Evolutionary conservation across 768 basidiomycete genomes (phyloP).

Genomic region (Lactifluus hygrophoroides): DNA sequence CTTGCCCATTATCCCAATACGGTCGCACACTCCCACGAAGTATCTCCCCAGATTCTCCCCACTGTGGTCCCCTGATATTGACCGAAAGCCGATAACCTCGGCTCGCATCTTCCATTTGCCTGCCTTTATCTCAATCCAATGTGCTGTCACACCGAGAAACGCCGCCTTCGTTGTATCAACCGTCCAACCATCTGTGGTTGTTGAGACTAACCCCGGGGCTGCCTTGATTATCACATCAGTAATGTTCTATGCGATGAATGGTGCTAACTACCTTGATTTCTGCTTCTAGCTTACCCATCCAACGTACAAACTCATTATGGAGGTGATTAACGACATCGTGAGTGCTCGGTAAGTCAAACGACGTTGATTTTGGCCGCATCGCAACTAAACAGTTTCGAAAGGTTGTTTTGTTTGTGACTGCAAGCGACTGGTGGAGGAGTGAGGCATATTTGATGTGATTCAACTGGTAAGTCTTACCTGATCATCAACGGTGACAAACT

Average conservation of each 20-base stretch:
- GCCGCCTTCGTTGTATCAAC: not conserved
- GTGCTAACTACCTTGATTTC: not conserved
- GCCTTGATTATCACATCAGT: not conserved
- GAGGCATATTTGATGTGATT: not conserved
- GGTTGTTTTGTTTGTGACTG: not conserved
- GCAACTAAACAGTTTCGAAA: not conserved
- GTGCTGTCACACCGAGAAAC: not conserved
- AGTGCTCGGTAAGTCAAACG: not conserved
- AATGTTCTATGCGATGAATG: too few relatives aligned
- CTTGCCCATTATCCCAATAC: not conserved
- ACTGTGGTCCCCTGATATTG: not conserved
- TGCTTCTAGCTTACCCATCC: not conserved
- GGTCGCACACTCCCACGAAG: too few relatives aligned
- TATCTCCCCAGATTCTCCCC: not conserved
- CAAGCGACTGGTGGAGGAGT: not conserved
- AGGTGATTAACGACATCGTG: not conserved
- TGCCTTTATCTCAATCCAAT: not conserved
- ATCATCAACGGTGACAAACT: not conserved
- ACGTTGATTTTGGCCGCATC: not conserved
- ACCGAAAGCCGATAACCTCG: not conserved
- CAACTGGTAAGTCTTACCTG: not conserved
- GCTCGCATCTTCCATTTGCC: not conserved
- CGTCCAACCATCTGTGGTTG: not conserved
- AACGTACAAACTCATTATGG: not conserved
- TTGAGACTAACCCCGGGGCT: not conserved